A percentile compares a stretch with the other conserved stretches of the same genome.
Conservation (phyloP, 2,329 filamentous ascomycete genomes). For the Colletotrichum agaves region DNA sequence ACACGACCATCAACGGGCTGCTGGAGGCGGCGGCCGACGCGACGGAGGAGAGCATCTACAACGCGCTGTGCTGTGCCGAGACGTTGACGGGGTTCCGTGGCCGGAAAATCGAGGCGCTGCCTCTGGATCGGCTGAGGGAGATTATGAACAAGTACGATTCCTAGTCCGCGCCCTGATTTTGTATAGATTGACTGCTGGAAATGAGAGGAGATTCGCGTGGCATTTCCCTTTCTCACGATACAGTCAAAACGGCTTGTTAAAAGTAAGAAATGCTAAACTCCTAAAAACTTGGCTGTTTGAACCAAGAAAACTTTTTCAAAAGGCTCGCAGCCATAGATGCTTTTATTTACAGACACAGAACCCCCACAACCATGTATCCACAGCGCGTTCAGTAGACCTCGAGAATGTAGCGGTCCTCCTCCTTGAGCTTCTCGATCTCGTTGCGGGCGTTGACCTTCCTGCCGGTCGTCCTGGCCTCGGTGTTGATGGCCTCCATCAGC, state of each 20-base stretch:
- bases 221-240: too few species aligned
- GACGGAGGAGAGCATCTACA: constrained; percentile 74
- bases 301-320: constrained; percentile 17
- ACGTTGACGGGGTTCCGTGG: constrained; percentile 66
- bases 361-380: background rate
- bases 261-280: background rate
- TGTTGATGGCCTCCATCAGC: constrained; percentile 88
- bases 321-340: background rate
- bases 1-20: constrained; percentile 68
- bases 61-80: constrained; percentile 70
- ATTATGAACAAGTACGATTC: constrained; percentile 54
- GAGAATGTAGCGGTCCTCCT: constrained; percentile 91
- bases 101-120: constrained; percentile 59
- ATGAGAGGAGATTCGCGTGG: too few species aligned
- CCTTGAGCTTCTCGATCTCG: constrained; percentile 98
- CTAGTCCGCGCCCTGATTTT: background rate
- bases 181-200: too few species aligned
- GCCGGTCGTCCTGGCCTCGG: constrained; percentile 74
- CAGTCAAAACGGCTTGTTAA: too few species aligned
- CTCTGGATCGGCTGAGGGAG: constrained; percentile 56
- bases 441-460: constrained; percentile 88
- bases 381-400: constrained; percentile 82
- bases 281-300: background rate
- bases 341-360: constrained; percentile 1
- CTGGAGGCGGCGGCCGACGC: constrained; percentile 72